Conservation (phyloP, 306 rosid genomes). For the Myrica gale region DNA sequence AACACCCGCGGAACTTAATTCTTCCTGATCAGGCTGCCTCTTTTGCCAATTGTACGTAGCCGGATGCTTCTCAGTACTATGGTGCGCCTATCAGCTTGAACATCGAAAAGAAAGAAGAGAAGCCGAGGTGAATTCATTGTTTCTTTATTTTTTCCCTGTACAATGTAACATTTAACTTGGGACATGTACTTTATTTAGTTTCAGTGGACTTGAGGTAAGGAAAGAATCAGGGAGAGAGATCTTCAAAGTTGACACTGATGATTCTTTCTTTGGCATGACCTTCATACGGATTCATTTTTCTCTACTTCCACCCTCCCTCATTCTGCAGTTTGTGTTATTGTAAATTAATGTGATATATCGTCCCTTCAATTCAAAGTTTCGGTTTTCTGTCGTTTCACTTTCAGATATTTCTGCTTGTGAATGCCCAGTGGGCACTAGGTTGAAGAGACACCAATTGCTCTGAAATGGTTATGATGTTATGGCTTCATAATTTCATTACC, state of each 20-base stretch:
- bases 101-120: conserved; percentile 27
- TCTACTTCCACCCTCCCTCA: neutral
- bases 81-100: conserved; percentile 30
- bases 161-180: conserved; percentile 43
- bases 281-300: neutral
- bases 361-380: neutral
- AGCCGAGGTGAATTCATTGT: conserved; percentile 28
- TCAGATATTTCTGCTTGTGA: neutral
- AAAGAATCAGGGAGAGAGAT: conserved; percentile 31
- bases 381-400: neutral
- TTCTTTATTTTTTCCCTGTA: conserved; percentile 16
- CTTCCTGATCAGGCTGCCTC: conserved; percentile 28
- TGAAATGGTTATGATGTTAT: no score
- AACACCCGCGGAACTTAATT: conserved; percentile 33
- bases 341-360: neutral
- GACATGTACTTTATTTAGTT: conserved; percentile 42
- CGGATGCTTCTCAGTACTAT: conserved; percentile 27
- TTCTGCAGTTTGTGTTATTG: neutral
- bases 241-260: conserved; percentile 7
- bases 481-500: no score
- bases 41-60: conserved; percentile 28
- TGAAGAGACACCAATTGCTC: neutral
- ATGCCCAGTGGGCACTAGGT: neutral
- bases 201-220: conserved; percentile 32
- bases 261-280: neutral